A percentile compares a stretch with the other conserved stretches of the same genome.
These are phyloP conservation scores for Microcos paniculata DNA, from an alignment of 345 rosid genomes.

Conservation along the genomic window DNA sequence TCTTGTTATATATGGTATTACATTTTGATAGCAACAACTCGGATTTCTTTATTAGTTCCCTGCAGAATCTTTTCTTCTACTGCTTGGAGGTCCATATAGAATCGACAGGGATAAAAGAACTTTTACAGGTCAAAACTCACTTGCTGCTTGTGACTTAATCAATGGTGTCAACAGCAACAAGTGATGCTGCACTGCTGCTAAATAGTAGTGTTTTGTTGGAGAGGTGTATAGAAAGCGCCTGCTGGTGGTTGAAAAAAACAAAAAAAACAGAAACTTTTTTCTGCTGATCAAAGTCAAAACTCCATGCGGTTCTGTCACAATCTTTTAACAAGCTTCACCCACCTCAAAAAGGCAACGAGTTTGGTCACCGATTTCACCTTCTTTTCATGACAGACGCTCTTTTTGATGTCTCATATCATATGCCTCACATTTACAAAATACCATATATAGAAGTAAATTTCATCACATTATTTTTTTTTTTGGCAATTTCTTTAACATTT, in stretches of 20 bases:
- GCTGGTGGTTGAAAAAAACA: not conserved
- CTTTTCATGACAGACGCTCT: not conserved
- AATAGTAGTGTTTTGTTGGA: not conserved
- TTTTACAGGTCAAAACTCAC: slow-evolving; percentile 8
- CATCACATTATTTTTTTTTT: too few species aligned
- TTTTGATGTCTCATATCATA: not conserved
- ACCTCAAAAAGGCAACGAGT: not conserved
- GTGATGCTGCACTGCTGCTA: not conserved
- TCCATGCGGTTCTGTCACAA: not conserved
- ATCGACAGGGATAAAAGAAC: not conserved
- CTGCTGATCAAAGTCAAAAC: not conserved
- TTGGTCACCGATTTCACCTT: not conserved
- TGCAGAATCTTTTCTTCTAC: not conserved
- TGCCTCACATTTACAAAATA: not conserved
- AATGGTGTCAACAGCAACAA: not conserved
- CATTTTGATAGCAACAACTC: not conserved
- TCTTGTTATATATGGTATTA: not conserved
- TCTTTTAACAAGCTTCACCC: not conserved
- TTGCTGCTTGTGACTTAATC: not conserved
- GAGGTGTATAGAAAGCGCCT: not conserved
- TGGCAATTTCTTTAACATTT: too few species aligned
- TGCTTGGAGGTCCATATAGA: not conserved
- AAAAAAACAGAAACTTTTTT: not conserved
- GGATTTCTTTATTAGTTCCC: not conserved
- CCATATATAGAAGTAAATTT: too few species aligned